Evolutionary conservation across 257 asterid species (phyloP), one percentile per base, ranked within the genome.

Genomic region (Nemophila menziesii): DNA sequence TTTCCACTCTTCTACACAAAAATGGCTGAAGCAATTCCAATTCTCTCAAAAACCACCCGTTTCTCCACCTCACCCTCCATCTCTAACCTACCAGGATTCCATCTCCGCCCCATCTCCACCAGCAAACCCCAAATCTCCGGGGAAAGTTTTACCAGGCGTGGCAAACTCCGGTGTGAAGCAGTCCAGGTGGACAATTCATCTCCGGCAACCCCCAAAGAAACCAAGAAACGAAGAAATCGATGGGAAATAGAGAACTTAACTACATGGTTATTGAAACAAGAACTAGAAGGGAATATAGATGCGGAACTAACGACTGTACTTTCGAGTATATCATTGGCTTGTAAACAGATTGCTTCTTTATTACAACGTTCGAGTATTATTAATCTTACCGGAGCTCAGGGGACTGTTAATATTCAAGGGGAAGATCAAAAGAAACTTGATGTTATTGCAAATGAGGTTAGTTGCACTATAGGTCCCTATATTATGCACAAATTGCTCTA

Each of bases 401-500:
- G 92, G 47, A 72, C 90, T 48, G 55, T 74, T 18, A 86, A 86
- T 47, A 43, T 78, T 64, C 94, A 86, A 52, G 92, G 96, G 34
- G 92, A 82, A 60, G 92, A 82, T 68, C 93, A 86, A 67, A 86
- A 86, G 56, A 86, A 86, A 44, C 90, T 86, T 52, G 94, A 86
- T 44, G 94, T 79, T 39, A 64, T 86, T 34, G 47, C 94, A 45
- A 82, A 86, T 20, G 82, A 79, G 94, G 96, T 84, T 47, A 1
- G 37, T 22, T 45, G 33, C n/a, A n/a, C n/a, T n/a, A n/a, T n/a
- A n/a, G n/a, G n/a, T n/a, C n/a, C n/a, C n/a, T n/a, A n/a, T n/a
- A n/a, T n/a, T n/a, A n/a, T n/a, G n/a, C n/a, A n/a, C n/a, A n/a
- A n/a, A n/a, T n/a, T n/a, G n/a, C n/a, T n/a, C n/a, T n/a, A n/a